Evolutionary conservation across 768 basidiomycete genomes (phyloP).

Genomic region (Peribolospora kevripleyi): DNA sequence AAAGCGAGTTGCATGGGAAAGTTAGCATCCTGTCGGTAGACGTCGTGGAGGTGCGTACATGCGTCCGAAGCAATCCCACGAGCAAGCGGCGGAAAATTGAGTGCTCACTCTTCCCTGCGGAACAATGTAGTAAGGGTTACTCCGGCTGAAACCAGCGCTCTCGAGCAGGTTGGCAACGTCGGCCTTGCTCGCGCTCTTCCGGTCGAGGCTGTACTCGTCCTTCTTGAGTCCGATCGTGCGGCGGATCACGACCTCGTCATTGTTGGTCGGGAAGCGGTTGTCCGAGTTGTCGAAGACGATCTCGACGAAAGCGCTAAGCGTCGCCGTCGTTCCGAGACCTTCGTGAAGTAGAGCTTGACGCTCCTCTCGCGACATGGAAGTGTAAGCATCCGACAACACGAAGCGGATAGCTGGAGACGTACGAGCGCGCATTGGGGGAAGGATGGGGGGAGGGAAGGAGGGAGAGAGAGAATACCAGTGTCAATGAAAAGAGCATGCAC

Average conservation of each 20-base stretch:
- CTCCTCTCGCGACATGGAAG: slow-evolving; percentile 81
- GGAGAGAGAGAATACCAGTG: background rate
- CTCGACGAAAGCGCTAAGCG: slow-evolving; percentile 85
- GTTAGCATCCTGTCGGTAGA: background rate
- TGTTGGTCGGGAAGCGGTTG: slow-evolving; percentile 63
- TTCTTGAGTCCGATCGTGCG: slow-evolving; percentile 94
- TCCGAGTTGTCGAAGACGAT: slow-evolving; percentile 90
- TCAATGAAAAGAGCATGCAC: background rate
- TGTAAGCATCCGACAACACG: slow-evolving; percentile 90
- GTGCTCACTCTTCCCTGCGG: slow-evolving; percentile 76
- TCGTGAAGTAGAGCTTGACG: slow-evolving; percentile 81
- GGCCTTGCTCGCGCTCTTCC: slow-evolving; percentile 82
- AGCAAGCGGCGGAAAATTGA: background rate
- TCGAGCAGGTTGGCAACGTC: slow-evolving; percentile 95
- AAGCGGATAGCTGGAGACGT: slow-evolving; percentile 59
- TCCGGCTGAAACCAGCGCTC: slow-evolving; percentile 86
- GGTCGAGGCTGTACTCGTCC: slow-evolving; percentile 91
- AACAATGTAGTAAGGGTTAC: slow-evolving; percentile 98
- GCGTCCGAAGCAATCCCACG: background rate
- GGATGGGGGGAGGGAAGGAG: background rate
- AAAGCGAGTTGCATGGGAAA: background rate
- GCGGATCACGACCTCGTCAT: slow-evolving; percentile 62
- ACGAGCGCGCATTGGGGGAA: background rate
- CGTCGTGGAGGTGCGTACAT: too few relatives aligned
- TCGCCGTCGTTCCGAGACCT: slow-evolving; percentile 64